Evolutionary conservation across 176 grass and related monocot species (phyloP), one percentile per base, ranked within the genome.

Genomic region (Eragrostis curvula): DNA sequence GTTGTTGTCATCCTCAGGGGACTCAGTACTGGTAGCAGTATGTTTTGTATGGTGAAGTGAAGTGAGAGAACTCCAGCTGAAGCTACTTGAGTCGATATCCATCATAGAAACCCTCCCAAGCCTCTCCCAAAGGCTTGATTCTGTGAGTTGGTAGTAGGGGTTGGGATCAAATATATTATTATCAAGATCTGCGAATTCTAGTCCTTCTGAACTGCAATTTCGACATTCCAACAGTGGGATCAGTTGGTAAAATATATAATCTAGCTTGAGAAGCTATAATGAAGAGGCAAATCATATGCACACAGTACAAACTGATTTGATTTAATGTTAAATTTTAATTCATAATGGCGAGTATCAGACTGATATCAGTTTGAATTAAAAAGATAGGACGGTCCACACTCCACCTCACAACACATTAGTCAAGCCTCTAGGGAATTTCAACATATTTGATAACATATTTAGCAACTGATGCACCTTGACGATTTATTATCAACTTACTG

Each of bases 41-140:
- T 98, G 88, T 62, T 98, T 98, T 66, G 87, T 95, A 77, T 98
- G 92, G 84, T 98, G 82, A 36, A 98, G 75, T 50, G 95, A 98
- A 66, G 75, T 87, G 30, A 98, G 85, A 72, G 74, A 85, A 42
- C 78, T 90, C 95, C 95, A 98, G 11, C 68, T 88, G 25, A 98
- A 87, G 70, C 86, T 78, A 85, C 32, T 87, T 66, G 95, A 90
- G 63, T 98, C 95, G 27, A 95, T 92, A 79, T 98, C 95, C 86
- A 95, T 91, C 86, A 87, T 87, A 46, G 81, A 83, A 83, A 91
- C 90, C 52, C 90, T 88, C 57, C 86, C 88, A 88, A 98, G 88
- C 74, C 90, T 98, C n/a, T 93, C 86, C 83, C 84, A 88, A 21
- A 98, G 88, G 68, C 43, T 91, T 78, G 84, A 65, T 81, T 92